Conservation (phyloP, 345 rosid genomes). For the Syzygium aromaticum region DNA sequence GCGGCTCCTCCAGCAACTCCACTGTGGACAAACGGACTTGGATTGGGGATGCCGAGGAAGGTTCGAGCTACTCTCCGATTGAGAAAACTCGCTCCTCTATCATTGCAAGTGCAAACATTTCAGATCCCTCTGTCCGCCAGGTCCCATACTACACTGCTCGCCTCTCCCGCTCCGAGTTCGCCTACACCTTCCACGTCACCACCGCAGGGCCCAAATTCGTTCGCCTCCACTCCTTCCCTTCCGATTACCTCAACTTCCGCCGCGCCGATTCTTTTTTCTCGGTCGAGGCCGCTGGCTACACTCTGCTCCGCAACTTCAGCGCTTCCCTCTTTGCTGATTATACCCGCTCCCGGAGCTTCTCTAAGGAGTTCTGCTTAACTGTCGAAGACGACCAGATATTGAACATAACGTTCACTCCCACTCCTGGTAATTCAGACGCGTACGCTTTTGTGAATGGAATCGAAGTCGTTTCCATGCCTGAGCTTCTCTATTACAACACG, state of each 20-base stretch:
- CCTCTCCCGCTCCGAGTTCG: constrained; percentile 8
- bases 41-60: constrained; percentile 3
- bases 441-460: constrained; percentile 28
- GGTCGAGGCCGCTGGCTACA: constrained; percentile 4
- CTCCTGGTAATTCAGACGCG: not conserved
- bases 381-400: not conserved
- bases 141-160: constrained; percentile 18
- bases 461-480: constrained; percentile 31
- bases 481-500: constrained; percentile 6
- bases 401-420: constrained; percentile 24
- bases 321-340: constrained; percentile 7
- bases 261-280: constrained; percentile 8
- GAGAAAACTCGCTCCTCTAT: not conserved
- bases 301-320: constrained; percentile 17
- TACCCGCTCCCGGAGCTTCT: not conserved
- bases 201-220: constrained; percentile 20
- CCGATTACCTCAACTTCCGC: not conserved
- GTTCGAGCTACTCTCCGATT: constrained; percentile 1
- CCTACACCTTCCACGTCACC: constrained; percentile 17
- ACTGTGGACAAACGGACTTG: not conserved
- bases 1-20: not conserved
- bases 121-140: not conserved
- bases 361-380: not conserved
- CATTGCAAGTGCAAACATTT: not conserved
- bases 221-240: constrained; percentile 17